Conservation (phyloP, 148 eudicot genomes). For the Talinum fruticosum region DNA sequence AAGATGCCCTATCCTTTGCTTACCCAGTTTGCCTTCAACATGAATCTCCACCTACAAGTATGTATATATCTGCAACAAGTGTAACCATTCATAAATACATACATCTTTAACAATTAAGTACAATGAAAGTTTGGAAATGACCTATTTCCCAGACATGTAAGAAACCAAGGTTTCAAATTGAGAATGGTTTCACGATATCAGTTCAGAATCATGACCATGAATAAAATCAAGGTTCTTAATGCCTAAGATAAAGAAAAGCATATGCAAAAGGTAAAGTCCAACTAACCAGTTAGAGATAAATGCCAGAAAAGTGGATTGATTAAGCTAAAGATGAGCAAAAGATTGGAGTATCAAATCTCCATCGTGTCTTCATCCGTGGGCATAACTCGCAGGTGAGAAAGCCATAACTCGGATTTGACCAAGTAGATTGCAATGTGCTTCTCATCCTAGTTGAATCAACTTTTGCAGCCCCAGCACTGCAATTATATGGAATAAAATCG, state of each 20-base stretch:
- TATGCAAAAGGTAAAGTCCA: not conserved
- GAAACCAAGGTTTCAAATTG: not conserved
- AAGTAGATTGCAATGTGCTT: not conserved
- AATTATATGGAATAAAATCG: not conserved
- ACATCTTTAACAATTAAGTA: not conserved
- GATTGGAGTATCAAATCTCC: not conserved
- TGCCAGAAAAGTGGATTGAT: not conserved
- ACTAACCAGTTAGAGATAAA: not conserved
- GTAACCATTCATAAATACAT: not conserved
- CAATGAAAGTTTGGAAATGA: not conserved
- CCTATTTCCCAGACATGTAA: not conserved
- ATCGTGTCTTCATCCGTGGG: not conserved
- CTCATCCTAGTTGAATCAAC: not conserved
- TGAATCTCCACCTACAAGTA: not conserved
- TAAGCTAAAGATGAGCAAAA: no score
- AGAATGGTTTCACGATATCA: not conserved
- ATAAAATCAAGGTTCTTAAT: no score
- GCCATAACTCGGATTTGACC: not conserved
- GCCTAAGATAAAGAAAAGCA: not conserved
- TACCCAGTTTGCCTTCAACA: not conserved
- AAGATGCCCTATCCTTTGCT: not conserved
- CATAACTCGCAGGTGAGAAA: not conserved
- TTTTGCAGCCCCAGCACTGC: not conserved
- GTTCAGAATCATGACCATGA: no score
- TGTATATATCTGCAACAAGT: not conserved